These are phyloP conservation scores for Magnaporthales sp. DNA, from an alignment of 2,329 filamentous ascomycete genomes.

Conservation along the genomic window DNA sequence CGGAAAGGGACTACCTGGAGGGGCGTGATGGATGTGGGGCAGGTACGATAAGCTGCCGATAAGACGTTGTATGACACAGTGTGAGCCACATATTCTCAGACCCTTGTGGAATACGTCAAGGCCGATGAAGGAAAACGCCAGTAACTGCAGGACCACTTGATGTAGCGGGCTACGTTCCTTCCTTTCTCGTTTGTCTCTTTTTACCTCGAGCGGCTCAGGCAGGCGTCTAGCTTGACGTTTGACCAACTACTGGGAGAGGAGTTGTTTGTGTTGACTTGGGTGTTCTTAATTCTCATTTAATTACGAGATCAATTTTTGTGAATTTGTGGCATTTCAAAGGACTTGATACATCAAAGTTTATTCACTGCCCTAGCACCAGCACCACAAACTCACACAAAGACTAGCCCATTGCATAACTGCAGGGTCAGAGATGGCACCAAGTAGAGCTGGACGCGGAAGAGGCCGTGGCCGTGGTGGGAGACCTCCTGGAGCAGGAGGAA, in stretches of 20 bases:
- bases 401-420: background rate
- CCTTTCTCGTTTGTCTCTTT: background rate
- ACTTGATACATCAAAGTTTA: background rate
- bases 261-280: background rate
- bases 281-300: background rate
- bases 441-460: background rate
- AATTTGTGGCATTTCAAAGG: background rate
- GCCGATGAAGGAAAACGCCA: background rate
- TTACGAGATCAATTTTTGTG: background rate
- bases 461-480: background rate
- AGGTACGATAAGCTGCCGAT: background rate
- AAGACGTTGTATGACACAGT: background rate
- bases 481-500: background rate
- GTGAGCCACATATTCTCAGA: background rate
- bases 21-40: background rate
- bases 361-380: background rate
- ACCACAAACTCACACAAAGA: background rate
- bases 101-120: background rate
- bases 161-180: background rate
- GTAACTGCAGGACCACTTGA: background rate
- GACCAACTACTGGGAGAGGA: background rate
- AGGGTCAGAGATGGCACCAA: background rate
- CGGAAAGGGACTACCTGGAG: background rate
- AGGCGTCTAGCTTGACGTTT: background rate
- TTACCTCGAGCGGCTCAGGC: background rate